Conservation (phyloP, 768 basidiomycete genomes). For the Boletus coccyginus region DNA sequence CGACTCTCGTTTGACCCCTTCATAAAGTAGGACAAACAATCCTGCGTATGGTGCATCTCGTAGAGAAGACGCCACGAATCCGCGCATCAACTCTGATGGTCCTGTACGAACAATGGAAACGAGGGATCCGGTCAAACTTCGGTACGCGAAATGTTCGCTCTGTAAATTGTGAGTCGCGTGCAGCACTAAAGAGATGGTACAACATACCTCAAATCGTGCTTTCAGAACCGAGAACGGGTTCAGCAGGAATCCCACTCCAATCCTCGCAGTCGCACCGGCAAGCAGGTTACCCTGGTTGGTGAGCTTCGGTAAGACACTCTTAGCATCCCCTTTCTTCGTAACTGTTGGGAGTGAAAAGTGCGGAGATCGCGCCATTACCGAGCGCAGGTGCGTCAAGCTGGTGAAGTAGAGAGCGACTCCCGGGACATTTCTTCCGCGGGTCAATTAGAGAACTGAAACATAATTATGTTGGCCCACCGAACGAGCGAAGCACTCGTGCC, state of each 20-base stretch:
- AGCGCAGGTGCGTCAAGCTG: slow-evolving; percentile 76
- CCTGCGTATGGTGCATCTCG: slow-evolving; percentile 95
- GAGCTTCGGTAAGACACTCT: slow-evolving; percentile 66
- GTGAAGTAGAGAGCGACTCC: slow-evolving; percentile 94
- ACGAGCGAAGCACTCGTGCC: slow-evolving; percentile 80
- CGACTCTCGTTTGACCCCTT: slow-evolving; percentile 74
- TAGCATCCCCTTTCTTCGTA: slow-evolving; percentile 18
- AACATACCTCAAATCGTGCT: slow-evolving; percentile 81
- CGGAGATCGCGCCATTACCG: slow-evolving; percentile 66
- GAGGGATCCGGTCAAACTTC: slow-evolving; percentile 57
- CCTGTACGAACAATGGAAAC: slow-evolving; percentile 63
- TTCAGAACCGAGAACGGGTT: slow-evolving; percentile 93
- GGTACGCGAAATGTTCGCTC: slow-evolving; percentile 79
- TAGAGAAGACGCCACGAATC: slow-evolving; percentile 83
- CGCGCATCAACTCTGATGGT: slow-evolving; percentile 78
- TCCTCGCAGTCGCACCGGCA: slow-evolving; percentile 80
- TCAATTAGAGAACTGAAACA: slow-evolving; percentile 1
- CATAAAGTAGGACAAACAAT: slow-evolving; percentile 84
- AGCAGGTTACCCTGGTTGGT: slow-evolving; percentile 79
- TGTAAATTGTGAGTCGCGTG: slow-evolving; percentile 26
- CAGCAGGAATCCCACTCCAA: slow-evolving; percentile 76
- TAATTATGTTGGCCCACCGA: slow-evolving; percentile 44
- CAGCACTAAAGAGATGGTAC: background rate
- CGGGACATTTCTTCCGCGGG: slow-evolving; percentile 71
- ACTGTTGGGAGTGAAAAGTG: slow-evolving; percentile 51